Evolutionary conservation across 2,329 filamentous ascomycete species (phyloP).

Genomic region (Arthrobotrys conoides): DNA sequence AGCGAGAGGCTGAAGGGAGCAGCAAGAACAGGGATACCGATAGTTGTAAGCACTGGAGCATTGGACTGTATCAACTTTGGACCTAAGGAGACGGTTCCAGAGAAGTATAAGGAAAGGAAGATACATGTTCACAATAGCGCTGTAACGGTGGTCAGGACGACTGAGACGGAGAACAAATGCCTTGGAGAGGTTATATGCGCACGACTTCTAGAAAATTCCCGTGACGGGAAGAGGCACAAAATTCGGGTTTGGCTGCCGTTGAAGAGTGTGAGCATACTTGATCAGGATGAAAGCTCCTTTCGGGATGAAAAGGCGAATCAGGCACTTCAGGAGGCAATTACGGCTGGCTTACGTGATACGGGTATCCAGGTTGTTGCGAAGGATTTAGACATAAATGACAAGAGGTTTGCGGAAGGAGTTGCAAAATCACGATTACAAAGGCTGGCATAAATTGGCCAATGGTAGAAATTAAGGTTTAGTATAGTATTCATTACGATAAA

Average conservation of each 20-base stretch:
- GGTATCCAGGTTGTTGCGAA: conserved; percentile 71
- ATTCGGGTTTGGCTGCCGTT: conserved; percentile 74
- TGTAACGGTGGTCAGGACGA: conserved; percentile 78
- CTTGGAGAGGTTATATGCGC: conserved; percentile 73
- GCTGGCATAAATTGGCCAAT: too few relatives aligned
- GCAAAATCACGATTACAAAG: conserved; percentile 68
- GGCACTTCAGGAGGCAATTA: conserved; percentile 70
- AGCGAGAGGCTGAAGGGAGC: conserved; percentile 73
- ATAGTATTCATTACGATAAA: neutral
- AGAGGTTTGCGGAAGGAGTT: conserved; percentile 70
- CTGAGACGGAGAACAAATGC: conserved; percentile 71
- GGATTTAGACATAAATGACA: conserved; percentile 72
- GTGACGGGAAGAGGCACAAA: conserved; percentile 67
- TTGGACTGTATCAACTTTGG: conserved; percentile 74
- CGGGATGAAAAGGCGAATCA: conserved; percentile 70
- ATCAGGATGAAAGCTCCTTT: conserved; percentile 72
- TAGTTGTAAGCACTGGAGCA: conserved; percentile 70
- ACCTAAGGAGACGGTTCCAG: conserved; percentile 72
- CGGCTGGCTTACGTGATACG: conserved; percentile 69
- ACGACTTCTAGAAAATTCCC: conserved; percentile 69
- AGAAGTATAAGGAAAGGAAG: conserved; percentile 70
- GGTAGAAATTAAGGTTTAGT: too few relatives aligned
- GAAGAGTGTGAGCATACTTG: conserved; percentile 75
- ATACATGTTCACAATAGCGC: conserved; percentile 77
- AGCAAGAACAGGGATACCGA: conserved; percentile 73